Percentiles rank a stretch among this genome's conserved stretches.
Evolutionary conservation across 2,329 filamentous ascomycete species (phyloP).

Genomic region (Ophiocordyceps camponoti-leonardi): DNA sequence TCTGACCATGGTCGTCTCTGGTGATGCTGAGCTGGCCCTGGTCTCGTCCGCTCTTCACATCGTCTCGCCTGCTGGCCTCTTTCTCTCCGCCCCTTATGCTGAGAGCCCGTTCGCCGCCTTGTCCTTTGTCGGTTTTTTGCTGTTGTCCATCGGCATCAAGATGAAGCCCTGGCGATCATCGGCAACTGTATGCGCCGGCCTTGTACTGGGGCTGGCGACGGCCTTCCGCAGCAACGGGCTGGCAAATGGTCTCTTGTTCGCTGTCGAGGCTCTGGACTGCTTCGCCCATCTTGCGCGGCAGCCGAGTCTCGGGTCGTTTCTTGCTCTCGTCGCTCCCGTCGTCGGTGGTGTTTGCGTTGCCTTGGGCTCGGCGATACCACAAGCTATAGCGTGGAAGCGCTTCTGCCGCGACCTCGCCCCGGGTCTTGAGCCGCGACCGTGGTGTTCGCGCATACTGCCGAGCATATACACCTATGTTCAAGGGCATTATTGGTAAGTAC

Average conservation of each 20-base stretch:
- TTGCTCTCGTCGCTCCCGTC: slow-evolving; percentile 39
- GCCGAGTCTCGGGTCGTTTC: slow-evolving; percentile 20
- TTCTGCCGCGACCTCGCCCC: slow-evolving; percentile 36
- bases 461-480: slow-evolving; percentile 91
- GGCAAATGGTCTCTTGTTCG: slow-evolving; percentile 62
- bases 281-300: slow-evolving; percentile 9
- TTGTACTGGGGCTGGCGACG: slow-evolving; percentile 54
- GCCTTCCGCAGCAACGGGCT: slow-evolving; percentile 74
- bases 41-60: slow-evolving; percentile 59
- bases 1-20: slow-evolving; percentile 41
- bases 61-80: slow-evolving; percentile 73
- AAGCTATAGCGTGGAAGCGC: slow-evolving; percentile 53
- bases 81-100: slow-evolving; percentile 72
- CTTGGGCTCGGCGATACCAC: slow-evolving; percentile 52
- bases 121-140: slow-evolving; percentile 54
- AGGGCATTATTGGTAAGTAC: slow-evolving; percentile 68
- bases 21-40: slow-evolving; percentile 39
- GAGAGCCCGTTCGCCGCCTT: slow-evolving; percentile 68
- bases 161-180: slow-evolving; percentile 21
- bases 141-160: slow-evolving; percentile 39
- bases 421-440: slow-evolving; percentile 34
- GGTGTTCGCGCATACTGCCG: slow-evolving; percentile 59
- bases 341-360: slow-evolving; percentile 52
- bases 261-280: slow-evolving; percentile 36
- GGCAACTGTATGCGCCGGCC: slow-evolving; percentile 43